phyloP scores from a whole-genome alignment of 805 yeast genomes.

The Helenozyma baotianmanensis region DNA sequence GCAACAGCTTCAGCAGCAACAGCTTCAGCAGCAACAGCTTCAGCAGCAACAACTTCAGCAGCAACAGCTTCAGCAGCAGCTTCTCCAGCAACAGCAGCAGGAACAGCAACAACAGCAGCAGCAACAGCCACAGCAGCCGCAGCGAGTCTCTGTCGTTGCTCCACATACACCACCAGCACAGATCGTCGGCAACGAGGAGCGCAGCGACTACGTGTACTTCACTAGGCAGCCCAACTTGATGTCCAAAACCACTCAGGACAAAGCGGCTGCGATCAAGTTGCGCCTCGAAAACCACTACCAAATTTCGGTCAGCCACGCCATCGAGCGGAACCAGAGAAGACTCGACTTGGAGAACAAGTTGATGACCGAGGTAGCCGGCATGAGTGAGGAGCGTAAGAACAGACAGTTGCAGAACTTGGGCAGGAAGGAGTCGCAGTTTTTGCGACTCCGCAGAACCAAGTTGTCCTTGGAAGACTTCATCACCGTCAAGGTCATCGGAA shows the following conservation, averaged over 20 bases:
- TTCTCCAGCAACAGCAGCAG: conserved; percentile 5
- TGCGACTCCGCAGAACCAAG: conserved; percentile 80
- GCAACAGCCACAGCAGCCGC: conserved; percentile 8
- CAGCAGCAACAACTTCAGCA: conserved; percentile 12
- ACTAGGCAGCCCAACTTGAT: conserved; percentile 79
- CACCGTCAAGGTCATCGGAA: conserved; percentile 87
- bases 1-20: conserved; percentile 18
- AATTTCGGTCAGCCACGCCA: conserved; percentile 83
- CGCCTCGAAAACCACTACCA: conserved; percentile 82
- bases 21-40: conserved; percentile 5
- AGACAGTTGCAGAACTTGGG: conserved; percentile 81
- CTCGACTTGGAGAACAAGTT: conserved; percentile 75
- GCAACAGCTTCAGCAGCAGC: conserved; percentile 9
- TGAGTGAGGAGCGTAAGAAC: conserved; percentile 77
- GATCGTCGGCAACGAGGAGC: conserved; percentile 2
- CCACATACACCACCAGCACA: conserved; percentile 12
- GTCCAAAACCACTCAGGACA: conserved; percentile 72
- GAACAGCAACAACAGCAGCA: conserved; percentile 11
- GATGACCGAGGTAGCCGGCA: conserved; percentile 53
- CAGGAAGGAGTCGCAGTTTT: conserved; percentile 79
- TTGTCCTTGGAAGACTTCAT: conserved; percentile 77
- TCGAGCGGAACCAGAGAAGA: conserved; percentile 91
- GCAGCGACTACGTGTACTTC: conserved; percentile 47
- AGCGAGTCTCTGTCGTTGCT: conserved; percentile 2
- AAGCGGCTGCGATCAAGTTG: conserved; percentile 77